Conservation (phyloP, 345 rosid species). For the Rhizophora apiculata region DNA sequence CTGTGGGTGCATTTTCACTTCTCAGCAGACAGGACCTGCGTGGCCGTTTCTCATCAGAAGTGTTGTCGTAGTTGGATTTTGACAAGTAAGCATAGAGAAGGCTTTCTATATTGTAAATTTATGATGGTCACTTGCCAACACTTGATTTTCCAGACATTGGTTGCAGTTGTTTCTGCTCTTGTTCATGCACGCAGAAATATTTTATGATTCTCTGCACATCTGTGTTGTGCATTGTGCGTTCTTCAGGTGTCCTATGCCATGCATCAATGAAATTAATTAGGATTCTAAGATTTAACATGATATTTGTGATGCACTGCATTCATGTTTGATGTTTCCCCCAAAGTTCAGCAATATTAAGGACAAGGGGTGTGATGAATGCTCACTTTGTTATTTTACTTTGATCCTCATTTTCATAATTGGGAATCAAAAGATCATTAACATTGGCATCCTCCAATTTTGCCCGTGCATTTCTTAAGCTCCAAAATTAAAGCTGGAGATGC, state of each 20-base stretch:
- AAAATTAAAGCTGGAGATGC: constrained; percentile 71
- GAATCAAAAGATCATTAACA: constrained; percentile 74
- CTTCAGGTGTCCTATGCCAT: constrained; percentile 47
- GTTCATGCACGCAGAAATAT: constrained; percentile 74
- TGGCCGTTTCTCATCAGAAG: constrained; percentile 9
- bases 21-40: constrained; percentile 73
- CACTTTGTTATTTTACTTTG: constrained; percentile 45
- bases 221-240: constrained; percentile 50
- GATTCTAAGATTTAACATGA: neutral
- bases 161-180: constrained; percentile 51
- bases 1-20: constrained; percentile 65
- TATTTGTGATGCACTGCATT: neutral
- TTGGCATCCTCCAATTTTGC: constrained; percentile 57
- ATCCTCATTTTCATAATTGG: constrained; percentile 54
- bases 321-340: neutral
- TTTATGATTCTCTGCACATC: constrained; percentile 73
- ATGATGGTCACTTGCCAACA: constrained; percentile 49
- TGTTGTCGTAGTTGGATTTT: constrained; percentile 5
- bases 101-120: neutral
- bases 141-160: constrained; percentile 41
- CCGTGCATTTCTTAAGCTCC: constrained; percentile 74
- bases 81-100: neutral
- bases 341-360: constrained; percentile 11
- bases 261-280: constrained; percentile 14
- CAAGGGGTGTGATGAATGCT: constrained; percentile 26